Base-by-base conservation (phyloP, 331 rosid species). In the Pyracantha coccinea region DNA sequence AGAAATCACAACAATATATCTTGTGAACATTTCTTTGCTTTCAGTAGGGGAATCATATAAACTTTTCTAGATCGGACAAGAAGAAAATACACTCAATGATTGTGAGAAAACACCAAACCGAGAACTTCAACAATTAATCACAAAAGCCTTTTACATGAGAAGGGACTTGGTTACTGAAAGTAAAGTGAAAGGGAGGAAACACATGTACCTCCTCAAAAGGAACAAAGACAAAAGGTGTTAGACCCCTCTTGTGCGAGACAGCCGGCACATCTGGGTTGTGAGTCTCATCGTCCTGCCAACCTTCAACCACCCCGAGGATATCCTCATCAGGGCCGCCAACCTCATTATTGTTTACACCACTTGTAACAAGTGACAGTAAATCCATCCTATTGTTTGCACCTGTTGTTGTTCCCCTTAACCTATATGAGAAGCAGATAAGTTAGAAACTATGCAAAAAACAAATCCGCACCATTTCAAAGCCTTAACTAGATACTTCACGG, bases 221-320 rank as follows among this genome's bases (percentile, higher is more conserved):
- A 77, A 90, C 89, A 74, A 94, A 87, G 78, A 94, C 96, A 77
- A 94, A 92, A 69, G 99, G 93, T 45, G 85, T 85, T 83, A 90
- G 75, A 71, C 99, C 99, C 86, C 97, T 88, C 82, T 77, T 89
- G 75, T 92, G 97, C 17, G 97, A 90, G 82, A 90, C 90, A 38
- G 97, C 95, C 47, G 97, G 97, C 78, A 92, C 97, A 73, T 94
- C 97, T 66, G 97, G 97, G 77, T 94, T 92, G 88, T 94, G 99
- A 28, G 97, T 87, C 85, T 94, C 99, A 55, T 94, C 99, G 79
- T 94, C 99, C 73, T 80, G 87, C 97, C 99, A 94, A 78, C 91
- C 88, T 83, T 84, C 97, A 67, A 92, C 99, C 27, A 90, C 86
- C 52, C 95, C 95, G 72, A 91, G 99, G 72, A 94, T 92, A 79